These are phyloP conservation scores for Calocybe cyanea DNA, from an alignment of 768 basidiomycete species.

Conservation along the genomic window DNA sequence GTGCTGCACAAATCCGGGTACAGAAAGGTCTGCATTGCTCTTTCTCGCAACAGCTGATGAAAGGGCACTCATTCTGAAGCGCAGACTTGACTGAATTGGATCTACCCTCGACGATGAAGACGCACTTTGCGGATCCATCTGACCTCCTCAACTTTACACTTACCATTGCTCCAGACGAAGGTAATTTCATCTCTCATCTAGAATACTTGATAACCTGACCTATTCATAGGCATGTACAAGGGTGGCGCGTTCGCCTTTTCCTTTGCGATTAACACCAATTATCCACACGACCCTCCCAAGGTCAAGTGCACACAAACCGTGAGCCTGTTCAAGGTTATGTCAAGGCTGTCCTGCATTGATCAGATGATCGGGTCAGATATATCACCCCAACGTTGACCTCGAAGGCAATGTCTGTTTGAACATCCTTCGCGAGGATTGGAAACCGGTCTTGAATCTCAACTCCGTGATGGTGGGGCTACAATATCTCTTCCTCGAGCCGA, in stretches of 20 bases:
- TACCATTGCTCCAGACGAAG: conserved; percentile 96
- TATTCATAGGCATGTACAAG: conserved; percentile 88
- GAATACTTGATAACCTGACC: background rate
- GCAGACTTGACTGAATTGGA: conserved; percentile 96
- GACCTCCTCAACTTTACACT: conserved; percentile 97
- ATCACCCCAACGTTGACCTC: conserved; percentile 97
- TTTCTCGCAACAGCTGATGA: background rate
- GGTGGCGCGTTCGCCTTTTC: conserved; percentile 92
- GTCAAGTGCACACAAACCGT: conserved; percentile 97
- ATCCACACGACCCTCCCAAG: conserved; percentile 98
- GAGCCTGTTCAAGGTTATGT: conserved; percentile 22
- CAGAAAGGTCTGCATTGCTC: conserved; percentile 77
- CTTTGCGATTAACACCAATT: conserved; percentile 94
- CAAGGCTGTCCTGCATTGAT: conserved; percentile 8
- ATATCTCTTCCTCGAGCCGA: conserved; percentile 97
- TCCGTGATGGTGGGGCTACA: conserved; percentile 98
- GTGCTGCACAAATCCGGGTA: conserved; percentile 97
- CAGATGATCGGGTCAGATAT: conserved; percentile 58
- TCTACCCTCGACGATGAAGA: conserved; percentile 94
- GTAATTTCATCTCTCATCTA: conserved; percentile 35
- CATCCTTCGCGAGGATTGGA: conserved; percentile 99
- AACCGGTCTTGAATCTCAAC: conserved; percentile 95
- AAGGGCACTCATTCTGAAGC: background rate
- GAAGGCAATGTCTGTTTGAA: conserved; percentile 99
- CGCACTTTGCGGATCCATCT: conserved; percentile 84